Evolutionary conservation across 1,284 basidiomycete genomes (phyloP).

Genomic region (Sphagnurus paluster): DNA sequence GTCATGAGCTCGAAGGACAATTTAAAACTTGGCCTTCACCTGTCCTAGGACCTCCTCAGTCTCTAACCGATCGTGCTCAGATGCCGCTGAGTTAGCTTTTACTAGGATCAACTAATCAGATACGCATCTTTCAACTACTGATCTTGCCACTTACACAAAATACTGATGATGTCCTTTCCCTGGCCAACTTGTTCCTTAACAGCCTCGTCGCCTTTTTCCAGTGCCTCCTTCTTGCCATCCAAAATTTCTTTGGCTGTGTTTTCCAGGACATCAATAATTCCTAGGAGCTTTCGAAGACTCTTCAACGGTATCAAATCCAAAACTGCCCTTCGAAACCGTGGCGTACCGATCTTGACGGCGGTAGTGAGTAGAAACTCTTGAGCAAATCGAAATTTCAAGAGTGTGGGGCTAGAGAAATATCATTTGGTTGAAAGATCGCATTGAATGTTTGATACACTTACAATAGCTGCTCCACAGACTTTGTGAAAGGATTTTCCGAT

Average conservation of each 20-base stretch:
- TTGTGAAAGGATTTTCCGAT: not conserved
- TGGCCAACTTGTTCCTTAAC: constrained; percentile 31
- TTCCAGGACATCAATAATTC: constrained; percentile 40
- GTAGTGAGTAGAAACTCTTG: constrained; percentile 33
- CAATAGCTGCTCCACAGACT: constrained; percentile 3
- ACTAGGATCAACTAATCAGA: constrained; percentile 19
- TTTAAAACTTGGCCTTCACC: constrained; percentile 5
- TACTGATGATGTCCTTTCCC: constrained; percentile 50
- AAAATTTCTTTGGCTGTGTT: constrained; percentile 37
- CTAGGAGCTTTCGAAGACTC: constrained; percentile 31
- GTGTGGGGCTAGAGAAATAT: constrained; percentile 21
- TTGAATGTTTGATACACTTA: not conserved
- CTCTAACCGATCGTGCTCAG: constrained; percentile 28
- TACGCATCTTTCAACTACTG: too few species aligned
- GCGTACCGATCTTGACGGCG: constrained; percentile 33
- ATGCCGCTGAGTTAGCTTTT: constrained; percentile 31
- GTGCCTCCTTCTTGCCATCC: constrained; percentile 36
- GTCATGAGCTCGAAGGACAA: too few species aligned
- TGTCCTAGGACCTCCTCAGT: constrained; percentile 31
- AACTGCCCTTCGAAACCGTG: constrained; percentile 34
- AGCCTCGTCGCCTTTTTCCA: constrained; percentile 35
- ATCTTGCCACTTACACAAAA: constrained; percentile 35
- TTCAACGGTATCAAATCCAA: constrained; percentile 35
- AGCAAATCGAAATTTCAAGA: constrained; percentile 21
- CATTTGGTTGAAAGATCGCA: not conserved